A percentile compares a stretch with the other conserved stretches of the same genome.
phyloP scores from a whole-genome alignment of 2,329 filamentous ascomycete species.

The Calonectria naviculata region DNA sequence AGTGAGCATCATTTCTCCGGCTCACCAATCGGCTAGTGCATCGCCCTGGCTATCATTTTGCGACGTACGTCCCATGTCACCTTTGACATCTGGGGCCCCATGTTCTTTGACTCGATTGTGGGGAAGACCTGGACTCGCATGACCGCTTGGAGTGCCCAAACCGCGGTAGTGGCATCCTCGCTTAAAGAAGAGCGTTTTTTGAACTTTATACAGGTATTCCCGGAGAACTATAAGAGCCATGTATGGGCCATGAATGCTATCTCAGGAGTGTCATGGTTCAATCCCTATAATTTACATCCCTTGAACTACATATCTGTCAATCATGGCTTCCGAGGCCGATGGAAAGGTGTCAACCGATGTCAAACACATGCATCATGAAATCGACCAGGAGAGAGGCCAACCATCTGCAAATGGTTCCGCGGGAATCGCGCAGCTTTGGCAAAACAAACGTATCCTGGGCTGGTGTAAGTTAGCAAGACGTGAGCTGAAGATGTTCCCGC shows the following conservation, averaged over 20 bases:
- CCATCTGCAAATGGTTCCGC: neutral
- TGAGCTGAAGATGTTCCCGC: no score
- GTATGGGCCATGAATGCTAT: no score
- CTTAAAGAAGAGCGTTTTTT: neutral
- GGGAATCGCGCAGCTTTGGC: neutral
- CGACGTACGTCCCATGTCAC: neutral
- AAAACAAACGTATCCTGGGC: constrained; percentile 11
- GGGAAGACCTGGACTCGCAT: constrained; percentile 7
- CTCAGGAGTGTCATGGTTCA: no score
- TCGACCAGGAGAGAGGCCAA: neutral
- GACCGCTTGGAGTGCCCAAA: neutral
- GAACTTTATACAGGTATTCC: neutral
- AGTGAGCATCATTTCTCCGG: neutral
- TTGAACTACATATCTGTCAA: neutral
- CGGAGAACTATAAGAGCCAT: neutral
- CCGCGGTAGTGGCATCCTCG: neutral
- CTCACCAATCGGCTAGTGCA: neutral
- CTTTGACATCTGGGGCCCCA: neutral
- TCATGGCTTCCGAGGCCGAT: neutral
- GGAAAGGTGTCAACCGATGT: neutral
- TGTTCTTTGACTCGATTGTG: neutral
- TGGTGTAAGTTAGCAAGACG: constrained; percentile 5
- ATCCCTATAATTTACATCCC: no score
- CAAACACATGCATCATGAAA: neutral
- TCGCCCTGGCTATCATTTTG: neutral